phyloP scores from a whole-genome alignment of 1,139 yeast genomes.

The Lodderomyces elongisporus region DNA sequence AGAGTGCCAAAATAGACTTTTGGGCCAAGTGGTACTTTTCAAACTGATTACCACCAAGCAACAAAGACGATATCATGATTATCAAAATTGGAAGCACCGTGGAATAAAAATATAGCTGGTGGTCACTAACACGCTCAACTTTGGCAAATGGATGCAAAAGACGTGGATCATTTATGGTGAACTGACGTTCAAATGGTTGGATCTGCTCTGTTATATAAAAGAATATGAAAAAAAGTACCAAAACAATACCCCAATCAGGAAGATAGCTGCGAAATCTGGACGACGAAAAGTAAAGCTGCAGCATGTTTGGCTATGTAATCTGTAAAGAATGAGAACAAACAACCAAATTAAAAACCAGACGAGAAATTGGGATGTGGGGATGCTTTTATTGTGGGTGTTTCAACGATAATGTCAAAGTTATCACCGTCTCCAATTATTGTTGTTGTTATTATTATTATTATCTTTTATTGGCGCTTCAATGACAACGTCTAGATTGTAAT shows the following conservation, averaged over 20 bases:
- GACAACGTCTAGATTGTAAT: no score
- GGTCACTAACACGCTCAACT: constrained; percentile 36
- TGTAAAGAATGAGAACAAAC: no score
- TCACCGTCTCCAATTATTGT: no score
- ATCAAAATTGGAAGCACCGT: constrained; percentile 19
- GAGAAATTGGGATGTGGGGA: no score
- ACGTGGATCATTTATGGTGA: constrained; percentile 28
- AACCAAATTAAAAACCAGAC: no score
- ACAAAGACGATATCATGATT: constrained; percentile 12
- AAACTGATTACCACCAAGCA: constrained; percentile 4
- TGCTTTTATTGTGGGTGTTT: no score
- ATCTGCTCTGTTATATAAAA: constrained; percentile 35
- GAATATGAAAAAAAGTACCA: constrained; percentile 24
- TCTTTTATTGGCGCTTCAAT: no score
- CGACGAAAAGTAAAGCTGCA: constrained; percentile 11
- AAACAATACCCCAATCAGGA: constrained; percentile 34
- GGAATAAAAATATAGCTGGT: constrained; percentile 22
- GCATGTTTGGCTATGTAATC: no score
- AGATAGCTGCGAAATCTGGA: constrained; percentile 15
- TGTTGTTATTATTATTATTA: no score
- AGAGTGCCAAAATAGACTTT: constrained; percentile 22
- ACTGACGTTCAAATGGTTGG: constrained; percentile 34
- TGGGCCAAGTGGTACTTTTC: constrained; percentile 17
- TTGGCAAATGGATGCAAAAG: constrained; percentile 45
- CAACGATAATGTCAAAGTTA: no score